Evolutionary conservation across 306 rosid genomes (phyloP).

Genomic region (Rosa rugosa): DNA sequence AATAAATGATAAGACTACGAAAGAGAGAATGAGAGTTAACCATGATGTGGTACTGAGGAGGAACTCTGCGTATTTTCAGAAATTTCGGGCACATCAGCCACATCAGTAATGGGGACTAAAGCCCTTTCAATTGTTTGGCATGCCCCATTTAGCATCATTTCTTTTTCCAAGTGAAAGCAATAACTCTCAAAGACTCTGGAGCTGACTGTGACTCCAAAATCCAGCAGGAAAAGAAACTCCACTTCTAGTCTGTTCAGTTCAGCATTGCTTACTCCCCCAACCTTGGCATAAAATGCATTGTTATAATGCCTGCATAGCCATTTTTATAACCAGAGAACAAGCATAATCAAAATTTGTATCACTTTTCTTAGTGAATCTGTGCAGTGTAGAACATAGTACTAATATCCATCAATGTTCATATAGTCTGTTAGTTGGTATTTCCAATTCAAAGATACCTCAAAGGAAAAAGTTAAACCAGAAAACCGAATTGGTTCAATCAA

Average conservation of each 20-base stretch:
- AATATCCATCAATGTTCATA: background rate
- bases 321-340: background rate
- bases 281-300: constrained; percentile 76
- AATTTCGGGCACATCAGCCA: constrained; percentile 52
- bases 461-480: background rate
- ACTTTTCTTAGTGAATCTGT: background rate
- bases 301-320: constrained; percentile 61
- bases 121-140: constrained; percentile 52
- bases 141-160: constrained; percentile 51
- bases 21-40: background rate
- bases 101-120: constrained; percentile 30
- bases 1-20: background rate
- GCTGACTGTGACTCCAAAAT: constrained; percentile 76
- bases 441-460: background rate
- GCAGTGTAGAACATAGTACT: background rate
- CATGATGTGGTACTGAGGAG: constrained; percentile 49
- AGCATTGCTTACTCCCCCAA: constrained; percentile 78
- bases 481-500: background rate
- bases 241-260: constrained; percentile 81
- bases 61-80: constrained; percentile 47
- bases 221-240: constrained; percentile 80
- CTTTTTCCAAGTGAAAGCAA: constrained; percentile 76
- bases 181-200: constrained; percentile 67
- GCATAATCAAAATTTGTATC: background rate
- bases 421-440: background rate